phyloP scores from a whole-genome alignment of 176 grass and related monocot genomes.

The Puccinellia tenuiflora region DNA sequence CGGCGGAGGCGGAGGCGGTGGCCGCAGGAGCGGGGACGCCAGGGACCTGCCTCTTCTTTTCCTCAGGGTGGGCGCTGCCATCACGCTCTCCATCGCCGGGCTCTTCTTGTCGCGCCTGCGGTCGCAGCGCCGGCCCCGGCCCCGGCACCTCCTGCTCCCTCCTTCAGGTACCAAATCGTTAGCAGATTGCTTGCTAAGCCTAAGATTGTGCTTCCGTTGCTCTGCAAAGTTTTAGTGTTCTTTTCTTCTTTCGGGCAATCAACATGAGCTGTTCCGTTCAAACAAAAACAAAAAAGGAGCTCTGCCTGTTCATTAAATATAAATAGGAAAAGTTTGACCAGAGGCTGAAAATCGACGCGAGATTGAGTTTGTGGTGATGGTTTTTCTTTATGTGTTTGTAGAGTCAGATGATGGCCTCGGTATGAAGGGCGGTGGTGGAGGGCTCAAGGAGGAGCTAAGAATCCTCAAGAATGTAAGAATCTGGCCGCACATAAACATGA shows the following conservation, averaged over 20 bases:
- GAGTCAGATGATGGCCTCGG: conserved; percentile 10
- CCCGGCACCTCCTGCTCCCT: conserved; percentile 25
- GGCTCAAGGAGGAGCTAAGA: conserved; percentile 62
- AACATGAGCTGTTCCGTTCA: too few species aligned
- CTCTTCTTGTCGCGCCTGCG: conserved; percentile 51
- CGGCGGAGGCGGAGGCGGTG: conserved; percentile 10
- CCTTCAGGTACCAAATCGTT: conserved; percentile 24
- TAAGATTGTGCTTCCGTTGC: background rate
- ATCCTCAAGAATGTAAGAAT: conserved; percentile 57
- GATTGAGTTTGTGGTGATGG: background rate
- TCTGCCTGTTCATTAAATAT: background rate
- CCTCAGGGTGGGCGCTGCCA: conserved; percentile 49
- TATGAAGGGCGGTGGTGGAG: conserved; percentile 31
- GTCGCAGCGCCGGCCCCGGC: conserved; percentile 13
- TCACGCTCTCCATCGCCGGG: conserved; percentile 63
- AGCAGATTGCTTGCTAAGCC: background rate
- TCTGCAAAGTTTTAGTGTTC: background rate
- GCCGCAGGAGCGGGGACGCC: conserved; percentile 16
- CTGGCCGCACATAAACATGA: background rate
- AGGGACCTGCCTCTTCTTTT: conserved; percentile 44
- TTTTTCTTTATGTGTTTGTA: background rate
- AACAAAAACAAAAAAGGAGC: too few species aligned
- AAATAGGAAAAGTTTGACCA: background rate
- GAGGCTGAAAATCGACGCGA: background rate
- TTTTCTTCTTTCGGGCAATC: background rate